Conservation (phyloP, 768 basidiomycete species). For the Cantharellus anzutake region DNA sequence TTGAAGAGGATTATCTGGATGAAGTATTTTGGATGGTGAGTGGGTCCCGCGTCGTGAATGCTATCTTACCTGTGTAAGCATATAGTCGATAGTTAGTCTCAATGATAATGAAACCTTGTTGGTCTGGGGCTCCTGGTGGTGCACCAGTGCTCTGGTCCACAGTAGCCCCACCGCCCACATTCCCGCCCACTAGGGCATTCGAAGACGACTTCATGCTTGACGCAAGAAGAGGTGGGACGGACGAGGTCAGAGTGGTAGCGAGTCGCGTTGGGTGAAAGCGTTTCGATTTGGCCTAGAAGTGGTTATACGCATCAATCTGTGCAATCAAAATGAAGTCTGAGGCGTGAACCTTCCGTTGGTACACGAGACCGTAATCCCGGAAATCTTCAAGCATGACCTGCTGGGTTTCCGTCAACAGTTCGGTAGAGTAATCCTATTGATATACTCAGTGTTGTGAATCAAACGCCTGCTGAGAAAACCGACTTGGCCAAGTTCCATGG, state of each 20-base stretch:
- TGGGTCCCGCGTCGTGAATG: background rate
- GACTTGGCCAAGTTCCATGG: conserved; percentile 84
- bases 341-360: conserved; percentile 47
- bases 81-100: conserved; percentile 98
- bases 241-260: conserved; percentile 85
- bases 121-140: conserved; percentile 1
- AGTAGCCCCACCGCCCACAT: background rate
- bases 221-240: conserved; percentile 59
- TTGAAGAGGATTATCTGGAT: conserved; percentile 79
- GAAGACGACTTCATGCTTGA: conserved; percentile 23
- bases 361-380: conserved; percentile 85
- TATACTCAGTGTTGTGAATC: background rate
- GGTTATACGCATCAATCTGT: background rate
- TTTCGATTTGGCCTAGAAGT: conserved; percentile 41
- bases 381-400: conserved; percentile 81
- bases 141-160: background rate
- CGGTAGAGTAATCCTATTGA: conserved; percentile 71
- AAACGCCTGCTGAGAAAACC: conserved; percentile 12
- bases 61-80: conserved; percentile 72
- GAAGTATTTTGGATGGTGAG: conserved; percentile 2
- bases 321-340: conserved; percentile 15
- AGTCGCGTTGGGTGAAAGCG: conserved; percentile 89
- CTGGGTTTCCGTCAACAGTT: conserved; percentile 59
- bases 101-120: conserved; percentile 81
- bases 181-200: conserved; percentile 16